Evolutionary conservation across 2,329 filamentous ascomycete species (phyloP).

Genomic region (Penicillium crustosum): DNA sequence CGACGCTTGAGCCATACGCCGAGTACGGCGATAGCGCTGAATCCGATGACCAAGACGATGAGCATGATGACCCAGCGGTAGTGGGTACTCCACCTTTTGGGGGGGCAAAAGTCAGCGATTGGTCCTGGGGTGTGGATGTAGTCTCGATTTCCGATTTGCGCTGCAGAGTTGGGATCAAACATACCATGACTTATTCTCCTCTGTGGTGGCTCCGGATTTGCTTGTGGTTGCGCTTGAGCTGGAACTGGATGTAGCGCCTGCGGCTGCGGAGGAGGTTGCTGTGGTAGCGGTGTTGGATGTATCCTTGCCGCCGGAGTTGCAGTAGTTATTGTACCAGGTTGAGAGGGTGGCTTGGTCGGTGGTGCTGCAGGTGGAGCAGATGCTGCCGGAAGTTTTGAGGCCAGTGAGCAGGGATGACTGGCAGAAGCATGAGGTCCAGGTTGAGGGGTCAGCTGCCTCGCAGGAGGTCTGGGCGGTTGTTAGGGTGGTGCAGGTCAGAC

Average conservation of each 20-base stretch:
- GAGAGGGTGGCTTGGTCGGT: constrained; percentile 60
- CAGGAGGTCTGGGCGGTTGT: constrained; percentile 72
- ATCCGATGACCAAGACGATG: constrained; percentile 69
- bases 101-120: neutral
- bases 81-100: constrained; percentile 52
- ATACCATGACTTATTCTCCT: constrained; percentile 28
- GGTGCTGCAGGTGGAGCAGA: constrained; percentile 58
- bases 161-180: constrained; percentile 5
- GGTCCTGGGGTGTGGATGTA: neutral
- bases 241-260: constrained; percentile 20
- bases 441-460: constrained; percentile 49
- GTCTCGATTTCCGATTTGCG: neutral
- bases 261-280: constrained; percentile 21
- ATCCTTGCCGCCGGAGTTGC: constrained; percentile 50
- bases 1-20: constrained; percentile 71
- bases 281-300: constrained; percentile 31
- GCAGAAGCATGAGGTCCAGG: constrained; percentile 74
- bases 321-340: constrained; percentile 70
- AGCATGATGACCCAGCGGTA: constrained; percentile 82
- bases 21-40: constrained; percentile 64
- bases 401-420: constrained; percentile 58
- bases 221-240: neutral
- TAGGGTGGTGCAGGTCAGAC: constrained; percentile 58
- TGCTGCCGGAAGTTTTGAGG: constrained; percentile 62
- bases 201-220: constrained; percentile 1